A percentile compares a stretch with the other conserved stretches of the same genome.
Evolutionary conservation across 2,329 filamentous ascomycete genomes (phyloP).

Genomic region (Verticillium isaacii): DNA sequence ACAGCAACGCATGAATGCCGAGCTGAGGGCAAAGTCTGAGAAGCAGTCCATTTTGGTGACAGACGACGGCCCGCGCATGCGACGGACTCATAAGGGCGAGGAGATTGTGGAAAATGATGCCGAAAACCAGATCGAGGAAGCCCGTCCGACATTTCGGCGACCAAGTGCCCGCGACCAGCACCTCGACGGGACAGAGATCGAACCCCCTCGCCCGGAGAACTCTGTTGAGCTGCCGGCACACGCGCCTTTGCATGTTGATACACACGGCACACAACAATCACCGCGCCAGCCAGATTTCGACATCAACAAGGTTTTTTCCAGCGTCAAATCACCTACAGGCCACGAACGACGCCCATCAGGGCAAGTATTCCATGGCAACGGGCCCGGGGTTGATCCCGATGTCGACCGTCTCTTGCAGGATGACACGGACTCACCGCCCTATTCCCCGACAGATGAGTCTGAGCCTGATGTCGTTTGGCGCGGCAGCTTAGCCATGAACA

Average conservation of each 20-base stretch:
- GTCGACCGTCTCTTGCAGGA: conserved; percentile 84
- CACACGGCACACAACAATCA: conserved; percentile 39
- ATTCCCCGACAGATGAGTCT: conserved; percentile 72
- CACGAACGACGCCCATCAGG: conserved; percentile 44
- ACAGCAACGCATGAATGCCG: conserved; percentile 70
- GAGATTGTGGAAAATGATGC: conserved; percentile 78
- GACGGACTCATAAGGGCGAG: conserved; percentile 91
- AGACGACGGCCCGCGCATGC: conserved; percentile 70
- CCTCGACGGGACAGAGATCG: background rate
- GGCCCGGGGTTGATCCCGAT: conserved; percentile 74
- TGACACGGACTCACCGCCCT: conserved; percentile 72
- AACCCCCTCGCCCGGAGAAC: conserved; percentile 1
- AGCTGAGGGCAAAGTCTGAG: conserved; percentile 72
- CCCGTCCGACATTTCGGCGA: conserved; percentile 29
- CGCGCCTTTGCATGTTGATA: conserved; percentile 36
- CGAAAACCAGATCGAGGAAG: conserved; percentile 25
- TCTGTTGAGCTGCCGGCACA: conserved; percentile 20
- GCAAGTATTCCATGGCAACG: conserved; percentile 32
- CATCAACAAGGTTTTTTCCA: conserved; percentile 80
- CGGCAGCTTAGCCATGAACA: conserved; percentile 71
- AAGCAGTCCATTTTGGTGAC: conserved; percentile 82
- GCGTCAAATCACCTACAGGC: conserved; percentile 68
- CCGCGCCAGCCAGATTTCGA: conserved; percentile 64
- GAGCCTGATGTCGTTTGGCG: conserved; percentile 75
- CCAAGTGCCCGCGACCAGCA: conserved; percentile 18